Conservation (phyloP, 768 basidiomycete species). For the Cyathus striatus region DNA sequence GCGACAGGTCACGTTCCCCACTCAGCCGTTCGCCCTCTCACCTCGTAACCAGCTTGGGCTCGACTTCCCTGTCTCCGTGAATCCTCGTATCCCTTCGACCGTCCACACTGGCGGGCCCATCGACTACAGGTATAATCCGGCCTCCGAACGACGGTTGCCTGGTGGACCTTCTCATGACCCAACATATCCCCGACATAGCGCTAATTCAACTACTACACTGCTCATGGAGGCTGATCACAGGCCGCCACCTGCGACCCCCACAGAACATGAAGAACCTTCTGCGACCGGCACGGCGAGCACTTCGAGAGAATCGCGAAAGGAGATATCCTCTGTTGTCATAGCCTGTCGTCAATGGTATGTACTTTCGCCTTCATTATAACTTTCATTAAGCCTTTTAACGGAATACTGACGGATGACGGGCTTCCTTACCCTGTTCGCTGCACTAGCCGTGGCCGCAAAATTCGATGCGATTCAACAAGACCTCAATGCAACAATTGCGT, state of each 20-base stretch:
- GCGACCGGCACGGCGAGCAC: slow-evolving; percentile 19
- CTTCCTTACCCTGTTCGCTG: slow-evolving; percentile 23
- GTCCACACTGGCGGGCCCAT: slow-evolving; percentile 25
- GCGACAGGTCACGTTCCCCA: slow-evolving; percentile 34
- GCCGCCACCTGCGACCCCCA: slow-evolving; percentile 25
- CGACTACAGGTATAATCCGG: slow-evolving; percentile 31
- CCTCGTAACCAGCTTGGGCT: slow-evolving; percentile 43
- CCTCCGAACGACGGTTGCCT: slow-evolving; percentile 41
- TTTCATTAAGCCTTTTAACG: slow-evolving; percentile 36
- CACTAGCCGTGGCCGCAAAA: slow-evolving; percentile 76
- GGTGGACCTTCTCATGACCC: slow-evolving; percentile 41
- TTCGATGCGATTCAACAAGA: slow-evolving; percentile 79
- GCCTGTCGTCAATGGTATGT: slow-evolving; percentile 82
- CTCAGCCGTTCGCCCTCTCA: slow-evolving; percentile 31
- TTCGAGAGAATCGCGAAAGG: slow-evolving; percentile 42
- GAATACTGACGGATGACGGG: slow-evolving; percentile 24
- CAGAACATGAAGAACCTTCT: slow-evolving; percentile 28
- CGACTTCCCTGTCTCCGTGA: slow-evolving; percentile 33
- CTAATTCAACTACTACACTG: not conserved
- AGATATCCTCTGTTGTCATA: slow-evolving; percentile 68
- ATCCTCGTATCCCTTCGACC: slow-evolving; percentile 36
- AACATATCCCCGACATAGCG: slow-evolving; percentile 25
- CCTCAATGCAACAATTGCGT: slow-evolving; percentile 80
- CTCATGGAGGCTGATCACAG: slow-evolving; percentile 16
- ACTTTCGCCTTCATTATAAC: slow-evolving; percentile 17